phyloP scores from a whole-genome alignment of 305 asterid species.

The Solanum hybrid region DNA sequence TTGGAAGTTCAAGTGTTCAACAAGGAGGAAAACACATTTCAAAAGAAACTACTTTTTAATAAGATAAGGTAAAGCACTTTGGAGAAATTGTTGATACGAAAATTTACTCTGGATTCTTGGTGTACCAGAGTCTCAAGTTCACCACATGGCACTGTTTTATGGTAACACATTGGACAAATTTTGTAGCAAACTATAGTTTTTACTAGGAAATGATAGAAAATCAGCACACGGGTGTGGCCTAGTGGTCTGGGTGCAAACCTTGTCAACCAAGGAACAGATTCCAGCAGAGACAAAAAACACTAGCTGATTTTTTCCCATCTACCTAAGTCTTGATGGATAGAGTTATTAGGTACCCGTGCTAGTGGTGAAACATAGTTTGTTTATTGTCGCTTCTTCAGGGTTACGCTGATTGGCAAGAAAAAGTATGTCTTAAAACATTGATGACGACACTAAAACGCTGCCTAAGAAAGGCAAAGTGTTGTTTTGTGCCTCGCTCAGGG shows the following conservation, averaged over 20 bases:
- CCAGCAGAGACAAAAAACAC: not conserved
- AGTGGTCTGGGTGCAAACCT: not conserved
- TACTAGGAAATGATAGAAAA: not conserved
- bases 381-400: not conserved
- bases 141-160: not conserved
- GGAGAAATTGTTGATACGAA: not conserved
- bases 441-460: not conserved
- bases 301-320: not conserved
- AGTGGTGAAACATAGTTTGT: not conserved
- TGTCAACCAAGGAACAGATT: not conserved
- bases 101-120: not conserved
- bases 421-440: not conserved
- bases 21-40: not conserved
- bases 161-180: not conserved
- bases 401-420: not conserved
- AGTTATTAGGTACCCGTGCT: not conserved
- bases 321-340: not conserved
- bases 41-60: not conserved
- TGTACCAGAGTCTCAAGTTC: not conserved
- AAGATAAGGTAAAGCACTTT: not conserved
- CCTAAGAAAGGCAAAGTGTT: not conserved
- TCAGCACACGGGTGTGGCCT: not conserved
- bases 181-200: not conserved
- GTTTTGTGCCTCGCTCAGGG: not conserved
- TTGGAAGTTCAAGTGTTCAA: not conserved